Conservation (phyloP, 495 filamentous ascomycete genomes). For the Penicillium cataractarum region DNA sequence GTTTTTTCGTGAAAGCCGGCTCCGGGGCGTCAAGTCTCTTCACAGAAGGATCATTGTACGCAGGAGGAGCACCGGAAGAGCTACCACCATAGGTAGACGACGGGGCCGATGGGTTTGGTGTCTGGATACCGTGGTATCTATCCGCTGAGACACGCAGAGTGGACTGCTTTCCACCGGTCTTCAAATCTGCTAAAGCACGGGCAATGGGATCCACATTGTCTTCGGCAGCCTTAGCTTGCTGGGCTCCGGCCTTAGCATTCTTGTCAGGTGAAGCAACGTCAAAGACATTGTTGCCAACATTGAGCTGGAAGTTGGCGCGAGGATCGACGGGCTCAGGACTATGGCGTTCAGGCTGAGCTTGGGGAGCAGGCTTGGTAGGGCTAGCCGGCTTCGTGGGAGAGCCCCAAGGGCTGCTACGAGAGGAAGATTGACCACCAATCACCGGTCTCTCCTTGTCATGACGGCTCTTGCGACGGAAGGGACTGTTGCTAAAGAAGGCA, state of each 20-base stretch:
- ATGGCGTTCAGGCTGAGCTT: constrained; percentile 27
- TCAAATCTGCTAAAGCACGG: constrained; percentile 87
- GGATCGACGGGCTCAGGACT: constrained; percentile 93
- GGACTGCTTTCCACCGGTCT: constrained; percentile 78
- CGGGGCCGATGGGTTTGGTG: constrained; percentile 70
- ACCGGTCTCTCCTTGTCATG: constrained; percentile 73
- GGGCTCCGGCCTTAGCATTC: constrained; percentile 39
- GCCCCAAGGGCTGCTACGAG: constrained; percentile 38
- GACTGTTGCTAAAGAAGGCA: constrained; percentile 94
- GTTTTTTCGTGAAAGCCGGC: constrained; percentile 85
- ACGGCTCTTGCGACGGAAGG: constrained; percentile 91
- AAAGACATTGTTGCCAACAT: constrained; percentile 95
- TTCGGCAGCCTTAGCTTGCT: constrained; percentile 37
- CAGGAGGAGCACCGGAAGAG: constrained; percentile 62
- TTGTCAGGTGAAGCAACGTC: constrained; percentile 85
- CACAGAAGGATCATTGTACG: constrained; percentile 73
- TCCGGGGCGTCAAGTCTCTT: constrained; percentile 86
- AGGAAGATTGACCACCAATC: constrained; percentile 18
- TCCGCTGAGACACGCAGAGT: constrained; percentile 86
- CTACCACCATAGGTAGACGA: constrained; percentile 64
- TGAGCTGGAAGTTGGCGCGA: constrained; percentile 90
- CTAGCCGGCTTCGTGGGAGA: constrained; percentile 41
- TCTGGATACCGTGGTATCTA: constrained; percentile 79
- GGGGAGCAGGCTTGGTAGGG: constrained; percentile 34
- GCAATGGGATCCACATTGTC: constrained; percentile 85